Evolutionary conservation across 208 protist genomes (phyloP).

Genomic region (Strigomonas galati): DNA sequence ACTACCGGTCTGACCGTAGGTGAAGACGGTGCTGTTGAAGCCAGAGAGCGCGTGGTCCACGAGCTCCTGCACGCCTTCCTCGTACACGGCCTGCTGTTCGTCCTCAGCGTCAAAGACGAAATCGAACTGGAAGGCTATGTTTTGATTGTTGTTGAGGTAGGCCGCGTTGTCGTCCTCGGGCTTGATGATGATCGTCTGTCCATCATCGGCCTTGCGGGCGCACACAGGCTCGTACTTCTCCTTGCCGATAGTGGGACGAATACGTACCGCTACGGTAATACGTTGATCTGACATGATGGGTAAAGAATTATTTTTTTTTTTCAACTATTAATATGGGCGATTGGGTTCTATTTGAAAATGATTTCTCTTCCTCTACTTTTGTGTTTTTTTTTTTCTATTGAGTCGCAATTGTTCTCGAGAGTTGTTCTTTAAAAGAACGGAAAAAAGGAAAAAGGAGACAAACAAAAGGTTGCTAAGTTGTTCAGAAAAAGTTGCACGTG

Average conservation of each 20-base stretch:
- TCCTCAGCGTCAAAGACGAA: conserved; percentile 80
- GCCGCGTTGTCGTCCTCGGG: conserved; percentile 37
- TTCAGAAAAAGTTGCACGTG: too few relatives aligned
- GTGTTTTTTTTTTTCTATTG: neutral
- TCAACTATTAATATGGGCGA: too few relatives aligned
- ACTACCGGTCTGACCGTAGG: conserved; percentile 88
- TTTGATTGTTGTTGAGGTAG: conserved; percentile 23
- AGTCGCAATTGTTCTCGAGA: too few relatives aligned
- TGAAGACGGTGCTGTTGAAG: conserved; percentile 80
- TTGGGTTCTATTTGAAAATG: neutral
- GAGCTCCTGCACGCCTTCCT: conserved; percentile 79
- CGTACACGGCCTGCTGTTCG: conserved; percentile 74
- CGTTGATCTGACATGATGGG: conserved; percentile 57
- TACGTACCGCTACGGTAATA: conserved; percentile 79
- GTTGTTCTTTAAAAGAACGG: neutral
- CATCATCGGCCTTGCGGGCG: conserved; percentile 65
- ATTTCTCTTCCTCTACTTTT: neutral
- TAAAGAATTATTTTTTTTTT: conserved; percentile 13
- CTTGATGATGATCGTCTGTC: conserved; percentile 69
- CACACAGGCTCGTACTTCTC: conserved; percentile 77
- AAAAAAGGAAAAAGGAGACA: neutral
- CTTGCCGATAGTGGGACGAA: conserved; percentile 61
- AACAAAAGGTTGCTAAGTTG: neutral
- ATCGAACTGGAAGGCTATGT: conserved; percentile 73
- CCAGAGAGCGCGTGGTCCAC: conserved; percentile 78